A percentile compares a stretch with the other conserved stretches of the same genome.
These are phyloP conservation scores for Monosporascus sp. DNA, from an alignment of 2,329 filamentous ascomycete genomes.

Conservation along the genomic window DNA sequence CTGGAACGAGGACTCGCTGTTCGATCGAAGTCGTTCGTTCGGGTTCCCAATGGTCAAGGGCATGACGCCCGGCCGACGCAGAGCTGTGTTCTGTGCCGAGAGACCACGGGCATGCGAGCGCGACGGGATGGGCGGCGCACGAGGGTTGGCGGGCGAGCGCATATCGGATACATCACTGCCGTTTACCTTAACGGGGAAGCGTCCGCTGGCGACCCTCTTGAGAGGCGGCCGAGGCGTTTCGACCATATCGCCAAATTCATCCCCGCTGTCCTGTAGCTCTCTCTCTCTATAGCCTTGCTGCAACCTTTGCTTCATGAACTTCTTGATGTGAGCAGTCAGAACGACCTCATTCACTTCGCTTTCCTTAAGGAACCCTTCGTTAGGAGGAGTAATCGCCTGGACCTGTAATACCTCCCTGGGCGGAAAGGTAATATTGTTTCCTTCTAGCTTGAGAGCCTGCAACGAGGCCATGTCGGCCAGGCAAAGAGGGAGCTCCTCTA, in stretches of 20 bases:
- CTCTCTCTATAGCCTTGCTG: conserved; percentile 38
- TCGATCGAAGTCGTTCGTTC: conserved; percentile 62
- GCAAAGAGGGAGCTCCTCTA: conserved; percentile 76
- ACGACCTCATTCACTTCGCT: conserved; percentile 58
- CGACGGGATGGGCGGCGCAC: conserved; percentile 71
- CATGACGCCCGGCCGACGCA: conserved; percentile 67
- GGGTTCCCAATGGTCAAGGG: conserved; percentile 63
- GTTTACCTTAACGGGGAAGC: conserved; percentile 67
- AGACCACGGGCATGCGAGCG: conserved; percentile 75
- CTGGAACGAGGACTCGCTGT: conserved; percentile 56
- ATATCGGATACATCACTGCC: conserved; percentile 63
- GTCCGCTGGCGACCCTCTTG: conserved; percentile 57
- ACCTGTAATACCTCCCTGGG: conserved; percentile 63
- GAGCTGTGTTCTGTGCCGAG: conserved; percentile 60
- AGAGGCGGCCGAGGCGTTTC: conserved; percentile 72
- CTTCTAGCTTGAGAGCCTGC: conserved; percentile 83
- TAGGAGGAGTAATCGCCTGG: conserved; percentile 48
- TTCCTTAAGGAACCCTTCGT: conserved; percentile 52
- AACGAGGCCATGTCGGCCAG: conserved; percentile 86
- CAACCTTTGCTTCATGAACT: conserved; percentile 49
- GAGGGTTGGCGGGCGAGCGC: conserved; percentile 60
- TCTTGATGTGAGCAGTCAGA: conserved; percentile 57
- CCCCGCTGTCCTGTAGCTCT: conserved; percentile 51
- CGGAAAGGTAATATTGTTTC: conserved; percentile 79
- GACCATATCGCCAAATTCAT: conserved; percentile 65